Percentiles rank a stretch among this genome's conserved stretches.
These are phyloP conservation scores for Medicago truncatula DNA, from an alignment of 306 rosid genomes.

Conservation along the genomic window DNA sequence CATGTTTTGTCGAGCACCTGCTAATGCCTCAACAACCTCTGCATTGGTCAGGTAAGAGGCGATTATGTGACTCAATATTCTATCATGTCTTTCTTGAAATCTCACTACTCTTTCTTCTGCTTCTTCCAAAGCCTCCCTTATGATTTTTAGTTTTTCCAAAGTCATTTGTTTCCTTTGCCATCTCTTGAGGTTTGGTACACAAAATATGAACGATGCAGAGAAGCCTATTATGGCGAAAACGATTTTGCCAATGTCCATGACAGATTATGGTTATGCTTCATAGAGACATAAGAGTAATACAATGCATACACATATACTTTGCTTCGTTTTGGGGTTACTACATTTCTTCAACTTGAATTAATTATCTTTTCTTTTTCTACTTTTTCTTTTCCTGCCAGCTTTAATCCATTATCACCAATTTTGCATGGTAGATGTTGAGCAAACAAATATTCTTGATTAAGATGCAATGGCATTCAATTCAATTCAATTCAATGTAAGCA, in stretches of 20 bases:
- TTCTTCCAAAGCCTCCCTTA: conserved; percentile 57
- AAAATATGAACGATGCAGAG: conserved; percentile 52
- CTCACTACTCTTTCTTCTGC: conserved; percentile 64
- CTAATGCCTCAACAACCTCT: conserved; percentile 59
- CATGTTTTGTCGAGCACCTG: conserved; percentile 53
- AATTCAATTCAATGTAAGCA: no score
- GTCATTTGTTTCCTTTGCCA: conserved; percentile 50
- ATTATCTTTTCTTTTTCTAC: conserved; percentile 1
- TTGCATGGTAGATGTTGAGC: conserved; percentile 5
- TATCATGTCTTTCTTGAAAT: conserved; percentile 66
- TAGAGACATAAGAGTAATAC: not conserved
- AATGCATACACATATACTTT: conserved; percentile 34
- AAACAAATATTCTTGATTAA: not conserved
- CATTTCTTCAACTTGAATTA: conserved; percentile 39
- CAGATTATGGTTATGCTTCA: conserved; percentile 17
- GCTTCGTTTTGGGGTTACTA: conserved; percentile 39
- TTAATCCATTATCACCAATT: not conserved
- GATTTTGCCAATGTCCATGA: conserved; percentile 45
- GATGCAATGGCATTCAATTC: not conserved
- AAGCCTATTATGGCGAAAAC: conserved; percentile 58
- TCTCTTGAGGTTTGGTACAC: conserved; percentile 49
- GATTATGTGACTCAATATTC: conserved; percentile 55
- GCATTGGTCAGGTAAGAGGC: conserved; percentile 53
- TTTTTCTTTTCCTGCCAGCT: conserved; percentile 4
- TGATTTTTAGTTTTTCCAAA: conserved; percentile 52